Conservation (phyloP, 1,284 basidiomycete genomes). For the Malassezia dermatis region DNA sequence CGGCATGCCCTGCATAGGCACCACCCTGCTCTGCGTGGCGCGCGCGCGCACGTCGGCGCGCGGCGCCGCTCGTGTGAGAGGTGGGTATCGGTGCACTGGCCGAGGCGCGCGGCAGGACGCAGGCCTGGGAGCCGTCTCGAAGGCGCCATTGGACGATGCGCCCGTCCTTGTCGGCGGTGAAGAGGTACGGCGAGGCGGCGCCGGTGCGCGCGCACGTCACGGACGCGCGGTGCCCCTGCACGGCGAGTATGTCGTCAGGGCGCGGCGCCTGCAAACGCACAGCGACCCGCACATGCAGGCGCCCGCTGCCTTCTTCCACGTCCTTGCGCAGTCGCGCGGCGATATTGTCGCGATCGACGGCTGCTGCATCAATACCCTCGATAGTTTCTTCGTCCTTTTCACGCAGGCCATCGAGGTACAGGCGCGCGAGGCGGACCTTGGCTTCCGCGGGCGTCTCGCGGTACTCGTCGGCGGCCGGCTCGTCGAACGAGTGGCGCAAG, state of each 20-base stretch:
- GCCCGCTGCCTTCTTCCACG: slow-evolving; percentile 47
- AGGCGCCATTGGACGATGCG: slow-evolving; percentile 38
- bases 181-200: slow-evolving; percentile 59
- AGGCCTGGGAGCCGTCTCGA: slow-evolving; percentile 36
- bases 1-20: slow-evolving; percentile 15
- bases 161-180: slow-evolving; percentile 39
- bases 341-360: slow-evolving; percentile 82
- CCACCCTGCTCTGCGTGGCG: neutral
- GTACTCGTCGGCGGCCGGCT: slow-evolving; percentile 26
- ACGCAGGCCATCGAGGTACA: slow-evolving; percentile 71
- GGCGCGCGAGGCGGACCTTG: slow-evolving; percentile 72
- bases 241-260: slow-evolving; percentile 44
- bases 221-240: slow-evolving; percentile 63
- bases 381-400: slow-evolving; percentile 20
- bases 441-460: slow-evolving; percentile 83
- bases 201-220: slow-evolving; percentile 67
- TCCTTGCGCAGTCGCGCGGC: slow-evolving; percentile 64
- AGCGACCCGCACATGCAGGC: slow-evolving; percentile 64
- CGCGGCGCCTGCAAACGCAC: slow-evolving; percentile 31
- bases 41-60: slow-evolving; percentile 7
- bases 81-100: neutral
- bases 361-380: slow-evolving; percentile 68
- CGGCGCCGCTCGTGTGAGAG: slow-evolving; percentile 10
- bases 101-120: slow-evolving; percentile 19
- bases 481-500: slow-evolving; percentile 30